Evolutionary conservation across 495 filamentous ascomycete genomes (phyloP), one percentile per base, ranked within the genome.

Genomic region (Neurospora sp.): DNA sequence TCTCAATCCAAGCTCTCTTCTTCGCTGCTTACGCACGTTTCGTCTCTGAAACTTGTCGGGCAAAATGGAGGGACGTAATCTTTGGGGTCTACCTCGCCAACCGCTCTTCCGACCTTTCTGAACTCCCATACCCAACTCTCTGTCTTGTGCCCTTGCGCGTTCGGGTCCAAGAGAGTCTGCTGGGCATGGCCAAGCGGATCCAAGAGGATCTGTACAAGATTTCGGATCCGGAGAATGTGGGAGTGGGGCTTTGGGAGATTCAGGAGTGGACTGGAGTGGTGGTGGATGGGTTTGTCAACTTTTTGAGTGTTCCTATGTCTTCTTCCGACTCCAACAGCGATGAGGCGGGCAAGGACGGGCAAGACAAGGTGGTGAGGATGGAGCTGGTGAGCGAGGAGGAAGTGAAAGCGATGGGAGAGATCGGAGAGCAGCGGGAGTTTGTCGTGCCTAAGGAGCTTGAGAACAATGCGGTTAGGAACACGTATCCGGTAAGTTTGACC

Each of bases 281-380:
- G 70, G 77, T 87, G 6, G 80, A 85, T 71, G 82, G 81, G 7
- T 88, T 86, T 79, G 88, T 90, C 62, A 91, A 91, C 74, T 89
- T 90, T 70, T 76, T 90, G 36, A 81, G 80, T 70, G 73, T 81
- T 7, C 82, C 84, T 11, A 42, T 28, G 21, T 71, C 72, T 69
- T 62, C 73, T 21, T 28, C 39, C 24, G 31, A 54, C 10, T 28
- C 10, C 9, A 6, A 28, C 2, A 2, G 10, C 5, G 4, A 28
- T 5, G 48, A 28, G 24, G 45, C 11, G 5, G 38, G 37, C 11
- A 39, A 24, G 36, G 24, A 34, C 15, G 17, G 21, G 13, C 37
- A 69, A 31, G 39, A 59, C 0, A 36, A 39, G 31, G 28, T 71
- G n/a, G 66, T 19, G n/a, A 19, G 13, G 39, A 71, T 45, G 43